phyloP scores from a whole-genome alignment of 176 grass and related monocot species.

The Carex parvula region DNA sequence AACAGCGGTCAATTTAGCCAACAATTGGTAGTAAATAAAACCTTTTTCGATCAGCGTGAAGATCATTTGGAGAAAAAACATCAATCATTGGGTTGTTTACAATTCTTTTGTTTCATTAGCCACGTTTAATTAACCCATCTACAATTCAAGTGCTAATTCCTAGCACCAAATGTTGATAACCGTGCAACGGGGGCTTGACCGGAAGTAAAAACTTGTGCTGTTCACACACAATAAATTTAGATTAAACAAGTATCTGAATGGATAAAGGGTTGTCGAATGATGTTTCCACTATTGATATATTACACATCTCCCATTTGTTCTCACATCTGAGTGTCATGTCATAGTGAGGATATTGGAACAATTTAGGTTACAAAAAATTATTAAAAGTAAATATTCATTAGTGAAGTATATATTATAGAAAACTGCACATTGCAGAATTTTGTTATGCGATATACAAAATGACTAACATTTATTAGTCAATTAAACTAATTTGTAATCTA shows the following conservation, averaged over 20 bases:
- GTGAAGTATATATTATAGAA: no score
- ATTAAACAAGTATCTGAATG: constrained; percentile 5
- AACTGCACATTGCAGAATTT: no score
- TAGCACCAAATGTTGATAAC: not conserved
- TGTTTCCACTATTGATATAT: not conserved
- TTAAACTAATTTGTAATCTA: no score
- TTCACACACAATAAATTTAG: not conserved
- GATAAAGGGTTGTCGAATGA: constrained; percentile 9
- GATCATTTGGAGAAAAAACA: not conserved
- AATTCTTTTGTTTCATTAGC: not conserved
- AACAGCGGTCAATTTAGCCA: not conserved
- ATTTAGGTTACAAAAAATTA: no score
- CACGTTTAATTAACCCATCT: not conserved
- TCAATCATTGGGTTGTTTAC: constrained; percentile 4
- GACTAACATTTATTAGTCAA: no score
- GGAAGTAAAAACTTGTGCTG: not conserved
- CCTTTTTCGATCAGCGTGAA: not conserved
- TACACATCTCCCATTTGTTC: not conserved
- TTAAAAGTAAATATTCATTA: no score
- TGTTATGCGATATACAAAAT: no score
- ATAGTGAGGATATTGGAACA: no score
- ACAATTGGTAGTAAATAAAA: not conserved
- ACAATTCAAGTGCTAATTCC: not conserved
- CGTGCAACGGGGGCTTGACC: not conserved
- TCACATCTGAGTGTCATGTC: not conserved